Base-by-base conservation (phyloP, 1,284 basidiomycete species). In the Austroboletus niveus region DNA sequence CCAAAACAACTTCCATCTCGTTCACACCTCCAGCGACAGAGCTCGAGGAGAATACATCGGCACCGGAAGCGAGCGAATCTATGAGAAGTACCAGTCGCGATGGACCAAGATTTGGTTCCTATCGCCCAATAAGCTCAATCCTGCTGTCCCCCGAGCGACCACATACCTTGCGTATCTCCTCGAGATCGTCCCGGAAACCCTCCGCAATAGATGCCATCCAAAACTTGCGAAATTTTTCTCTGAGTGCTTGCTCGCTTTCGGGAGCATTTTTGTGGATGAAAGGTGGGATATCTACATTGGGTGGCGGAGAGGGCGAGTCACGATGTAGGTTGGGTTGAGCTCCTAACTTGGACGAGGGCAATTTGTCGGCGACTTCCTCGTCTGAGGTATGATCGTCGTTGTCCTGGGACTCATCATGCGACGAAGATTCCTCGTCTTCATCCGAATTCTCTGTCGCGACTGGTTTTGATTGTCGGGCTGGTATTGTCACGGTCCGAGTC, bases 121-220 rank as follows among this genome's bases (percentile, higher is more conserved):
- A 57, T 22, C 24, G 6, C 6, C 29, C 29, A 29, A 29, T 29
- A 29, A 29, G 7, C 29, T 29, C 5, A 2, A 6, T 17, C 4
- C 5, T 27, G 36, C 3, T 11, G 4, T 31, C 24, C 1, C 7
- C 27, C 9, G 7, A n/a, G 20, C 32, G 27, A 4, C 17, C 11
- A 40, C 53, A 22, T 27, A 50, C 88, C 75, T 89, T 89, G 40
- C 84, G 81, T 60, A 91, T 84, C 60, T 84, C 77, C 60, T 89
- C 85, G 17, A 92, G 72, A 65, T 91, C 89, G 47, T 87, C 83
- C 55, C 79, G 79, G 69, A 91, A 92, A 15, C 81, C 87, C 65
- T 91, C 88, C 1, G 84, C 88, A 5, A 91, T 76, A 3, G 83
- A 80, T 4, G 80, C 69, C 87, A 92, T 89, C 87, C 88, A 92